Conservation (phyloP, 2,329 filamentous ascomycete species). For the Zymoseptoria pseudotritici region DNA sequence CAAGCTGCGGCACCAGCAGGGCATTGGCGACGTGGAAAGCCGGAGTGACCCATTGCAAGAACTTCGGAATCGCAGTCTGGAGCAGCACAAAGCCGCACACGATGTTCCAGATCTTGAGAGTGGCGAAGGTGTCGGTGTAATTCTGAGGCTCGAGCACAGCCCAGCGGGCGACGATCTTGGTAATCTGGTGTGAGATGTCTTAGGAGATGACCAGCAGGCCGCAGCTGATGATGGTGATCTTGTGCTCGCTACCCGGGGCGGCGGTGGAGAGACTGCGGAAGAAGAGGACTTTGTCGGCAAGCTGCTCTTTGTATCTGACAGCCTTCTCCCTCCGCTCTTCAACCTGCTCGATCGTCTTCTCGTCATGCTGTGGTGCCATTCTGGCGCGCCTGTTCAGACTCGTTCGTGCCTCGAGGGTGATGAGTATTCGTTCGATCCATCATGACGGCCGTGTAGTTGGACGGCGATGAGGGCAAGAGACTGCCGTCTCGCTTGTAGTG, state of each 20-base stretch:
- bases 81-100: neutral
- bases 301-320: too few relatives aligned
- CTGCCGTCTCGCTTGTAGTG: too few relatives aligned
- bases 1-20: neutral
- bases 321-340: too few relatives aligned
- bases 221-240: neutral
- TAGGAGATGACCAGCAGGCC: neutral
- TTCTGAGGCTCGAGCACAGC: neutral
- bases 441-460: too few relatives aligned
- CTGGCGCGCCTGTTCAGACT: too few relatives aligned
- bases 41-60: neutral
- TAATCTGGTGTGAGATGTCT: neutral
- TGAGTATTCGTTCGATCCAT: too few relatives aligned
- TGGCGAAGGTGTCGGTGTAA: neutral
- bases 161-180: neutral
- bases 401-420: too few relatives aligned
- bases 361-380: too few relatives aligned
- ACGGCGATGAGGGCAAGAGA: too few relatives aligned
- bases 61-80: neutral
- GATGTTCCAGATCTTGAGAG: neutral
- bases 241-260: neutral
- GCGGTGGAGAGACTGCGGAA: neutral
- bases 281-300: neutral
- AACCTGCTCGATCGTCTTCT: too few relatives aligned
- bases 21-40: neutral